Conservation (phyloP, 169 alveolate genomes). For the Toxoplasma gondii region DNA sequence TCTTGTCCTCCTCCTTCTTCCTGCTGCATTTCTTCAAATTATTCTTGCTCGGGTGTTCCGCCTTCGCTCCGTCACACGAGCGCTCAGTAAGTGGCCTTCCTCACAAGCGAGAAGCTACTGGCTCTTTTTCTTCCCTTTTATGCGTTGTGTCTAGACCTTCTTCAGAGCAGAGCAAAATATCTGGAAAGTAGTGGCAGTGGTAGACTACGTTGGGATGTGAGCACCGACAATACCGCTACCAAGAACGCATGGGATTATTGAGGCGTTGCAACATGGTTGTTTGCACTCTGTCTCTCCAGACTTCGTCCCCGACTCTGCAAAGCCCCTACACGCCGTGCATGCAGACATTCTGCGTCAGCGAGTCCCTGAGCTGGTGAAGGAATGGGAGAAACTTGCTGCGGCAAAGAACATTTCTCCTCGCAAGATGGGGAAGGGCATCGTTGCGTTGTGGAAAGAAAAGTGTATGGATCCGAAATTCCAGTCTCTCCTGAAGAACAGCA, state of each 20-base stretch:
- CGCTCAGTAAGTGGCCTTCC: not conserved
- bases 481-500: not conserved
- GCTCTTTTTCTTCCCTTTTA: no score
- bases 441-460: slow-evolving; percentile 4
- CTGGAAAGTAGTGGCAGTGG: no score
- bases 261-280: no score
- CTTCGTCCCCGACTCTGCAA: not conserved
- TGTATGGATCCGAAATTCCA: not conserved
- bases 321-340: slow-evolving; percentile 9
- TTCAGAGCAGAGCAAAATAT: no score
- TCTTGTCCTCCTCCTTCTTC: not conserved
- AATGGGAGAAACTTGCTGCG: not conserved
- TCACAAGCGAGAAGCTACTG: not conserved
- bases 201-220: no score
- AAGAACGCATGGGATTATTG: no score
- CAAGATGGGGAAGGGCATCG: not conserved
- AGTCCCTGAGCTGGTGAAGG: not conserved
- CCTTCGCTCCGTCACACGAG: not conserved
- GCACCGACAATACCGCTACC: no score
- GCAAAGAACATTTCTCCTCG: not conserved
- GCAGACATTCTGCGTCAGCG: slow-evolving; percentile 1
- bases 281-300: not conserved
- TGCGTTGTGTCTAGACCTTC: no score
- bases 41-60: not conserved
- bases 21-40: not conserved